Evolutionary conservation across 192 early-diverging fungal genomes (phyloP).

Genomic region (Allomyces macrogynus): DNA sequence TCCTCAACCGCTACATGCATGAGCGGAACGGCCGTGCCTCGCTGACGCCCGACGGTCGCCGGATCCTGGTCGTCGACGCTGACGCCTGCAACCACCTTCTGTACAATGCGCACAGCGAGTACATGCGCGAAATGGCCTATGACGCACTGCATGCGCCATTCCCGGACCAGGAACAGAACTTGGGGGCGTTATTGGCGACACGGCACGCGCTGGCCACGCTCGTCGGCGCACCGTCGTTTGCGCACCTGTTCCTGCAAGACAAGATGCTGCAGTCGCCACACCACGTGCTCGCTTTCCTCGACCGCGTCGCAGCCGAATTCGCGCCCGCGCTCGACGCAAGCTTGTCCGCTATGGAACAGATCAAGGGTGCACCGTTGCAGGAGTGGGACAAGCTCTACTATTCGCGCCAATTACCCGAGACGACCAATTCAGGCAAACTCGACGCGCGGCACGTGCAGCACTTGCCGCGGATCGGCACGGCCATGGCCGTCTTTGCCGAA

Average conservation of each 20-base stretch:
- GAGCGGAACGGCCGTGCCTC: neutral
- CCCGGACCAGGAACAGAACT: constrained; percentile 18
- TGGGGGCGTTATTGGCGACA: constrained; percentile 55
- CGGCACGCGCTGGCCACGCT: constrained; percentile 51
- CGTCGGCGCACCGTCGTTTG: constrained; percentile 63
- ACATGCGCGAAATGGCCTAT: constrained; percentile 50
- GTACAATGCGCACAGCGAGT: constrained; percentile 25
- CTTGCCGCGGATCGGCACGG: constrained; percentile 5
- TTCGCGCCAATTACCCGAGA: neutral
- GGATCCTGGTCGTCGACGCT: neutral
- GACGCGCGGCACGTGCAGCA: constrained; percentile 5
- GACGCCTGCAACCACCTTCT: neutral
- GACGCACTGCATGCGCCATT: constrained; percentile 49
- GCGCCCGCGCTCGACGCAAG: constrained; percentile 27
- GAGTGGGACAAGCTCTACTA: constrained; percentile 5
- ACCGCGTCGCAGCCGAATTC: constrained; percentile 3
- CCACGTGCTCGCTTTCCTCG: constrained; percentile 68
- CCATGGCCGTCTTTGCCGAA: neutral
- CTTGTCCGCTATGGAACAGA: constrained; percentile 30
- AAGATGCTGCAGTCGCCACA: constrained; percentile 69
- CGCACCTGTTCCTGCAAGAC: constrained; percentile 62
- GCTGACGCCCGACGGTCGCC: neutral
- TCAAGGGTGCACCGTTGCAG: constrained; percentile 25
- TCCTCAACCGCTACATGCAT: neutral
- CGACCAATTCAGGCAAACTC: neutral